Evolutionary conservation across 1,284 basidiomycete genomes (phyloP), one percentile per base, ranked within the genome.

Genomic region (Ceraceosorus bombacis): DNA sequence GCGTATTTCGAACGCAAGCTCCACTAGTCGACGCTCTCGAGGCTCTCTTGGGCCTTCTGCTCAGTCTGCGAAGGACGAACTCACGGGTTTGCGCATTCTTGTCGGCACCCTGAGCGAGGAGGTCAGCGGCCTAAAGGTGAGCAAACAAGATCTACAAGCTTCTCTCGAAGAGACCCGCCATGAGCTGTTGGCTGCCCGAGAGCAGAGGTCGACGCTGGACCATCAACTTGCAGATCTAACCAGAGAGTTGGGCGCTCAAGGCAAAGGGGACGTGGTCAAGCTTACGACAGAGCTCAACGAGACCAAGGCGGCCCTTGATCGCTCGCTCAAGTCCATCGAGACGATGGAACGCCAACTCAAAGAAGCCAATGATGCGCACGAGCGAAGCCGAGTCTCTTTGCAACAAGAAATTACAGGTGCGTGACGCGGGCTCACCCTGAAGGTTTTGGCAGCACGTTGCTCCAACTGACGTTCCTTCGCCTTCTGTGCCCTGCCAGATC

Each of bases 31-130:
- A 9, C 27, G 27, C 27, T 51, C 51, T 43, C 53, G 51, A 37
- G 49, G 5, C 54, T 43, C 46, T 53, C 67, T 61, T 0, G 27
- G 27, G 27, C 27, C 27, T 27, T 27, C 27, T 27, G 27, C 27
- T 27, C 27, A 27, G 27, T 27, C 27, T 27, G 36, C 37, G 50
- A 17, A 63, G 65, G 38, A 62, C 64, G 58, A 59, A 40, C 54
- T 58, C 53, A 38, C 58, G 48, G 58, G 58, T 12, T 38, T 59
- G 27, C 54, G 54, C 37, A 43, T 38, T 27, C 54, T 59, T 37
- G 58, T 59, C 41, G 51, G 51, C 38, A 49, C 58, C 51, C 64
- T 70, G 13, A 65, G 69, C 51, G 58, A 65, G 6, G 69, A 74
- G 59, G 61, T 71, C 5, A 65, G 65, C 1, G 58, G 63, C 4